Evolutionary conservation across 2,329 filamentous ascomycete species (phyloP).

Genomic region (Penicillium psychrosexuale): DNA sequence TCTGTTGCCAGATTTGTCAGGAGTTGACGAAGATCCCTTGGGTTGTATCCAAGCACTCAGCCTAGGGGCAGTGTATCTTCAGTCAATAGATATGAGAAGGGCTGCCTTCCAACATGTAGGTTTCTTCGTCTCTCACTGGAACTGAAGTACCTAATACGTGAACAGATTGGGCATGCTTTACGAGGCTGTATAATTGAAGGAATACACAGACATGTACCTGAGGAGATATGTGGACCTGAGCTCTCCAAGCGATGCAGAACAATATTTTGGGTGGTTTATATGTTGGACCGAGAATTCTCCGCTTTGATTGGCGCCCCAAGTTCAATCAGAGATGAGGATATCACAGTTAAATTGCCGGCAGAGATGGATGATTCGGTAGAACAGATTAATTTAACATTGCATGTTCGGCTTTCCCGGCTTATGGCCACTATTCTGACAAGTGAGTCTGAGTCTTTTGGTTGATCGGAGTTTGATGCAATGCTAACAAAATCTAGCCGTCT

Average conservation of each 20-base stretch:
- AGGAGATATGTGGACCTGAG: constrained; percentile 22
- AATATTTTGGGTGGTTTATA: constrained; percentile 32
- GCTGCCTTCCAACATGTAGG: constrained; percentile 42
- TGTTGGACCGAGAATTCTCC: constrained; percentile 29
- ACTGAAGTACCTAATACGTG: background rate
- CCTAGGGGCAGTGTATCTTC: constrained; percentile 40
- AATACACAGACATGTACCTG: constrained; percentile 28
- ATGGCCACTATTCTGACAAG: constrained; percentile 29
- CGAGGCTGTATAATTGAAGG: constrained; percentile 30
- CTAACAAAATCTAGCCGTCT: constrained; percentile 18
- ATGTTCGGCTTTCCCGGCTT: constrained; percentile 26
- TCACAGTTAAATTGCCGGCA: constrained; percentile 25
- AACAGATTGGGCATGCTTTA: constrained; percentile 28
- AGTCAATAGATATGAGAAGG: constrained; percentile 43
- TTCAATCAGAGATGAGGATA: constrained; percentile 30
- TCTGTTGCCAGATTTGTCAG: constrained; percentile 38
- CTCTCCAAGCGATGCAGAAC: constrained; percentile 25
- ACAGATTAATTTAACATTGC: constrained; percentile 23
- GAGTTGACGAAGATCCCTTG: constrained; percentile 30
- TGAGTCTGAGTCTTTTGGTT: constrained; percentile 8
- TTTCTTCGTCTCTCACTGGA: background rate
- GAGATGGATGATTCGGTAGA: constrained; percentile 22
- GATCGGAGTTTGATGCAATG: no score
- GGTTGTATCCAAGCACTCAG: constrained; percentile 36
- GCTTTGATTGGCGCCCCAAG: constrained; percentile 28